These are phyloP conservation scores for Umbilicaria muhlenbergii DNA, from an alignment of 495 filamentous ascomycete genomes.

Conservation along the genomic window DNA sequence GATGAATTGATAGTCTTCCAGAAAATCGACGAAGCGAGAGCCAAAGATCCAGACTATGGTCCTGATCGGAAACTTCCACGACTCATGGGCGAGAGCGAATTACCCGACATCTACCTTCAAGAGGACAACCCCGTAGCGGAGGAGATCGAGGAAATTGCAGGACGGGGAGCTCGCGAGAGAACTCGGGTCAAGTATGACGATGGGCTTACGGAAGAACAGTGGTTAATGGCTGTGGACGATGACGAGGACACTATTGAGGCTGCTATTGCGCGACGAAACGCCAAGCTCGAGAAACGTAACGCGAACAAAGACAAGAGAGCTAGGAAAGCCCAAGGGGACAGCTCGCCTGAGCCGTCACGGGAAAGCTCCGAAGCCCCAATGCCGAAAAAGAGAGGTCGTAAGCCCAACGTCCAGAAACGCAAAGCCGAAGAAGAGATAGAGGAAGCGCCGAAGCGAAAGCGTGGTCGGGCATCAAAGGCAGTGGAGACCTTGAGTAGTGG, in stretches of 20 bases:
- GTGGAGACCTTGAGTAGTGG: constrained; percentile 33
- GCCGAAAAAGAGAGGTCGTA: constrained; percentile 61
- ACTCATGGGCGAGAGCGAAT: constrained; percentile 72
- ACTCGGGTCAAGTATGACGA: constrained; percentile 92
- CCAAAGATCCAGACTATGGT: constrained; percentile 50
- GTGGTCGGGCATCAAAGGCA: constrained; percentile 52
- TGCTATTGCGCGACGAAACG: constrained; percentile 75
- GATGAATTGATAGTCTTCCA: constrained; percentile 56
- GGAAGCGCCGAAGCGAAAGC: constrained; percentile 59
- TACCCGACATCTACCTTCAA: constrained; percentile 83
- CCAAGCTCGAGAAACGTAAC: constrained; percentile 67
- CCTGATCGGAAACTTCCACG: constrained; percentile 52
- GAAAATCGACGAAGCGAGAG: constrained; percentile 62
- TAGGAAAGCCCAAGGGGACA: constrained; percentile 34
- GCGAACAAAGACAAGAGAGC: constrained; percentile 50
- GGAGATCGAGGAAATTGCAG: constrained; percentile 56
- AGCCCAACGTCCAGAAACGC: constrained; percentile 63
- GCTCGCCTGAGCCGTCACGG: constrained; percentile 58
- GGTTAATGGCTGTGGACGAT: constrained; percentile 81
- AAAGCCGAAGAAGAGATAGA: constrained; percentile 70
- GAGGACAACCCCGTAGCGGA: constrained; percentile 75
- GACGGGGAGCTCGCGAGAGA: constrained; percentile 85
- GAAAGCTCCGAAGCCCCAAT: constrained; percentile 62
- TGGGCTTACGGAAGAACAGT: constrained; percentile 95
- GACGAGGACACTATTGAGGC: constrained; percentile 90